phyloP scores from a whole-genome alignment of 1,284 basidiomycete genomes.

The Moesziomyces parantarcticus region DNA sequence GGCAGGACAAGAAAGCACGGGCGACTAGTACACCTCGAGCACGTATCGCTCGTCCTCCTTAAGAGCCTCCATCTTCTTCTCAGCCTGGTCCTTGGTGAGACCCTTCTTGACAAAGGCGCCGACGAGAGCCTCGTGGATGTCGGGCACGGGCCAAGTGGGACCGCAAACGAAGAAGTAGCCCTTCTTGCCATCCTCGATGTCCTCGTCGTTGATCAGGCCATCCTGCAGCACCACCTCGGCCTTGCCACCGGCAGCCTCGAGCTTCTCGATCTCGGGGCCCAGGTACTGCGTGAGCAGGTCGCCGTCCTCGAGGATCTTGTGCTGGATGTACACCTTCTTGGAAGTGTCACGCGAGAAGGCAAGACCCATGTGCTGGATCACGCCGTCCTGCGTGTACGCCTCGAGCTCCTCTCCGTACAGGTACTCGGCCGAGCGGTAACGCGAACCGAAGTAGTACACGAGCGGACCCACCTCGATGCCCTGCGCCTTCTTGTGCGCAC shows the following conservation, averaged over 20 bases:
- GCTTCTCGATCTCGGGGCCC: slow-evolving; percentile 70
- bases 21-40: slow-evolving; percentile 78
- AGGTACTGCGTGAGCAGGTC: slow-evolving; percentile 75
- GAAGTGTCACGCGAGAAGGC: slow-evolving; percentile 95
- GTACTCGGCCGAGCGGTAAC: slow-evolving; percentile 92
- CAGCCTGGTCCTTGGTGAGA: slow-evolving; percentile 77
- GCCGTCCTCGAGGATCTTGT: slow-evolving; percentile 94
- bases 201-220: slow-evolving; percentile 69
- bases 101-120: slow-evolving; percentile 79
- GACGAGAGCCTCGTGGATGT: slow-evolving; percentile 92
- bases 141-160: slow-evolving; percentile 97
- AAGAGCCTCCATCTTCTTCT: slow-evolving; percentile 84
- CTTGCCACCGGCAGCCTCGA: slow-evolving; percentile 70
- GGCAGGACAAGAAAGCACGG: neutral
- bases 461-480: slow-evolving; percentile 86
- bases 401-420: slow-evolving; percentile 89
- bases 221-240: slow-evolving; percentile 69
- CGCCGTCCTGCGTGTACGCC: slow-evolving; percentile 78
- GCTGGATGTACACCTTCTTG: slow-evolving; percentile 96
- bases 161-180: slow-evolving; percentile 94
- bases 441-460: slow-evolving; percentile 98
- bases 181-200: slow-evolving; percentile 54
- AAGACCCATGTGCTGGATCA: slow-evolving; percentile 88
- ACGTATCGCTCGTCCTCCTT: slow-evolving; percentile 99
- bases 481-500: slow-evolving; percentile 82